Conservation (phyloP, 306 rosid species). For the Ormosia semicastrata region DNA sequence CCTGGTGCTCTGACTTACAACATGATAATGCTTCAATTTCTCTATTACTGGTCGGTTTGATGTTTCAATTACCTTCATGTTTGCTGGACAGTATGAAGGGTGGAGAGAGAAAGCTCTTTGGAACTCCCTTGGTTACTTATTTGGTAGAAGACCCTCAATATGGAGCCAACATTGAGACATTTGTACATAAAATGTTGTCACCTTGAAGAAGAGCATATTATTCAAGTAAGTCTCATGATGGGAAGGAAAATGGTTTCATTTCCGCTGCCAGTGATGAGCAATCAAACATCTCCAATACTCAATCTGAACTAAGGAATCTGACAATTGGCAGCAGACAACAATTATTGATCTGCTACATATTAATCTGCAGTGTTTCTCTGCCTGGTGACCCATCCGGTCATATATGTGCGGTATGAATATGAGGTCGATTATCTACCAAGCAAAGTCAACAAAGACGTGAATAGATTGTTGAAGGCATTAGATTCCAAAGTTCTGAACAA, state of each 20-base stretch:
- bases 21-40: conserved; percentile 17
- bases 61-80: conserved; percentile 41
- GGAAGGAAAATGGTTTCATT: conserved; percentile 73
- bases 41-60: conserved; percentile 21
- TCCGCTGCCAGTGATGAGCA: conserved; percentile 52
- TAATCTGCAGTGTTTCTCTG: conserved; percentile 41
- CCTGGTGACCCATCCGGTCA: conserved; percentile 40
- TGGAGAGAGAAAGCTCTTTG: conserved; percentile 72
- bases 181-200: conserved; percentile 58
- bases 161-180: conserved; percentile 61
- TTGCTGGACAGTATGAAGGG: conserved; percentile 55
- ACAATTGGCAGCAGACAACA: conserved; percentile 40
- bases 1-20: conserved; percentile 16
- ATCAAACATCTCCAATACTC: conserved; percentile 40
- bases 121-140: conserved; percentile 82
- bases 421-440: conserved; percentile 52
- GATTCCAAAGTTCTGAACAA: conserved; percentile 47
- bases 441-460: conserved; percentile 47
- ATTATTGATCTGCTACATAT: not conserved
- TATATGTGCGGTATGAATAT: conserved; percentile 54
- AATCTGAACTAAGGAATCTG: conserved; percentile 29
- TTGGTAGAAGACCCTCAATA: conserved; percentile 53
- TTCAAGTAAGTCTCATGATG: conserved; percentile 54
- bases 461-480: conserved; percentile 40
- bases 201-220: conserved; percentile 66